phyloP scores from a whole-genome alignment of 1,284 basidiomycete species.

The Rhizoctonia solani region DNA sequence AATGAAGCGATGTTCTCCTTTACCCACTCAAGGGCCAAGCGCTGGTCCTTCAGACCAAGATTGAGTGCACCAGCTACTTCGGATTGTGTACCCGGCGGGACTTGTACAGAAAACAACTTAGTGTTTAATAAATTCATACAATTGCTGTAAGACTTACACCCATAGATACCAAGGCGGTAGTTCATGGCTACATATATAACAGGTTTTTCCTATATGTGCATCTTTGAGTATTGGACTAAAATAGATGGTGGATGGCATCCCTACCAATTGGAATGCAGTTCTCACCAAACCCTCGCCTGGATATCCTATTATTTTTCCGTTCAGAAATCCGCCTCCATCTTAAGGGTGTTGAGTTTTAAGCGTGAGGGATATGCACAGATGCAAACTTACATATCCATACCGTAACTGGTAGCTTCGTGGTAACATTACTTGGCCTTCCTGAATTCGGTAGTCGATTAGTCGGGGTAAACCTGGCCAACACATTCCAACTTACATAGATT shows the following conservation, averaged over 20 bases:
- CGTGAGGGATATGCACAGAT: background rate
- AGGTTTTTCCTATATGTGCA: constrained; percentile 41
- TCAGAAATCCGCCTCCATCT: constrained; percentile 30
- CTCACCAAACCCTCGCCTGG: constrained; percentile 13
- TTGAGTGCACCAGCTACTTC: constrained; percentile 45
- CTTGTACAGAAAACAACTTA: constrained; percentile 1
- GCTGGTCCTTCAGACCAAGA: constrained; percentile 50
- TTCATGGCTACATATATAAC: constrained; percentile 49
- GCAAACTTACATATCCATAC: constrained; percentile 35
- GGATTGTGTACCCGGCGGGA: constrained; percentile 41
- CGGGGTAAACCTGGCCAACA: background rate
- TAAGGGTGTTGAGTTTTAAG: background rate
- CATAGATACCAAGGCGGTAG: constrained; percentile 48
- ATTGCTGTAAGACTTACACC: too few relatives aligned
- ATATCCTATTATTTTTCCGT: constrained; percentile 7
- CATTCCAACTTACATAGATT: constrained; percentile 20
- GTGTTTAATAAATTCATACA: too few relatives aligned
- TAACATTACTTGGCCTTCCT: constrained; percentile 29
- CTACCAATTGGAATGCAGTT: constrained; percentile 7
- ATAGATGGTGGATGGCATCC: background rate
- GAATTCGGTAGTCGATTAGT: background rate
- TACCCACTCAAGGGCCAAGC: constrained; percentile 53
- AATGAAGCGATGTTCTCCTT: constrained; percentile 51
- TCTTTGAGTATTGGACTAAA: background rate
- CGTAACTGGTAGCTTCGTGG: constrained; percentile 25